A percentile compares a stretch with the other conserved stretches of the same genome.
Evolutionary conservation across 2,329 filamentous ascomycete genomes (phyloP).

Genomic region (Colletotrichum tanaceti): DNA sequence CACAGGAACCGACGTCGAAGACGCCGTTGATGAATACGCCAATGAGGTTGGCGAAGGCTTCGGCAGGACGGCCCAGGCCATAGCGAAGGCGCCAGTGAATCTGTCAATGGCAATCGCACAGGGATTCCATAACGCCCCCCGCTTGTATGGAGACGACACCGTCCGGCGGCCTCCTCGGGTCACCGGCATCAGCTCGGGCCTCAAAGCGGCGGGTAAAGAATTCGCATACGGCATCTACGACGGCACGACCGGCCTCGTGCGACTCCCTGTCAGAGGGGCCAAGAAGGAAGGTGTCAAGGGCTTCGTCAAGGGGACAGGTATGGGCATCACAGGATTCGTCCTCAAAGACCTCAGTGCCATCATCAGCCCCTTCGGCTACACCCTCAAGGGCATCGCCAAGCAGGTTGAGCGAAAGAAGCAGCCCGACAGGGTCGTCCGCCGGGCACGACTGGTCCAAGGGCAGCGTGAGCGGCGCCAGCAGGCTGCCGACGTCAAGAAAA

Average conservation of each 20-base stretch:
- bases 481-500: slow-evolving; percentile 50
- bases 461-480: slow-evolving; percentile 55
- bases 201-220: slow-evolving; percentile 70
- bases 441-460: slow-evolving; percentile 69
- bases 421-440: slow-evolving; percentile 65
- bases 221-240: slow-evolving; percentile 74
- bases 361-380: slow-evolving; percentile 70
- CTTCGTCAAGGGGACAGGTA: slow-evolving; percentile 67
- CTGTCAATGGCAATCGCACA: slow-evolving; percentile 71
- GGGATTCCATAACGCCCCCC: slow-evolving; percentile 77
- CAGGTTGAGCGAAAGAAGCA: slow-evolving; percentile 65
- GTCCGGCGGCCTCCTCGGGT: slow-evolving; percentile 72
- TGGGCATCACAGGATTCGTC: slow-evolving; percentile 72
- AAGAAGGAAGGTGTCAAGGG: slow-evolving; percentile 61
- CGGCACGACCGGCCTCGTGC: slow-evolving; percentile 71
- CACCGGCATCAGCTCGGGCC: slow-evolving; percentile 73
- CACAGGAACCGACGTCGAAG: slow-evolving; percentile 42
- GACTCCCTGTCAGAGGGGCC: slow-evolving; percentile 68
- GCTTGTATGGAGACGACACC: slow-evolving; percentile 76
- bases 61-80: slow-evolving; percentile 61
- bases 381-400: slow-evolving; percentile 72
- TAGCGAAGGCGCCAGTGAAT: slow-evolving; percentile 69
- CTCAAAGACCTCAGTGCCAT: slow-evolving; percentile 73
- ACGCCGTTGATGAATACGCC: slow-evolving; percentile 56
- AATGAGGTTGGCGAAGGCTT: slow-evolving; percentile 65